These are phyloP conservation scores for Solanum chaucha DNA, from an alignment of 257 asterid genomes.

Conservation along the genomic window DNA sequence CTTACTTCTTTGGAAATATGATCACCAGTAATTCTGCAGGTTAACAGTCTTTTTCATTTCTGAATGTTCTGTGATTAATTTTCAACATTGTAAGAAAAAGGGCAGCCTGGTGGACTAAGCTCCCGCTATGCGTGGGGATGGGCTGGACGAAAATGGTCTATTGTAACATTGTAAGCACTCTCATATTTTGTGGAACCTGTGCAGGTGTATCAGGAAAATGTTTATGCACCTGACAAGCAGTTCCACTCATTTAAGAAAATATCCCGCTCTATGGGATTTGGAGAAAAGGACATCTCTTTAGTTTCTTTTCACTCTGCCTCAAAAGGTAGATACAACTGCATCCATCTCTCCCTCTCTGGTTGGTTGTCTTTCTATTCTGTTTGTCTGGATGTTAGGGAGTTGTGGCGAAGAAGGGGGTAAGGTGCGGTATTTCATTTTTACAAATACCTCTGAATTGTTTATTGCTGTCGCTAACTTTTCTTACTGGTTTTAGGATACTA, in stretches of 20 bases:
- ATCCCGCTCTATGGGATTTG: slow-evolving; percentile 69
- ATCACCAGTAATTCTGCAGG: not conserved
- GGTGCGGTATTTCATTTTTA: not conserved
- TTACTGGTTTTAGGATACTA: slow-evolving; percentile 48
- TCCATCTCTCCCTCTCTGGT: not conserved
- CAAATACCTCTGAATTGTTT: not conserved
- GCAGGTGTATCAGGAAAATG: slow-evolving; percentile 90
- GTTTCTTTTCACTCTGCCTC: slow-evolving; percentile 97
- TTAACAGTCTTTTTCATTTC: not conserved
- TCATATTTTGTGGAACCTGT: not conserved
- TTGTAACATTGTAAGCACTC: not conserved
- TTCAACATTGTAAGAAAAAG: not conserved
- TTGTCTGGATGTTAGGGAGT: not conserved
- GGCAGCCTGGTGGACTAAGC: not conserved
- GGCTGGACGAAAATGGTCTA: not conserved
- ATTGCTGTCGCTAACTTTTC: not conserved
- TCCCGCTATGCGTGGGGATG: not conserved
- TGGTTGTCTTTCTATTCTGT: not conserved
- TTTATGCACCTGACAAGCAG: slow-evolving; percentile 80
- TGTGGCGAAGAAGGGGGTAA: not conserved
- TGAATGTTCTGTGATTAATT: not conserved
- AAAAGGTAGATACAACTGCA: slow-evolving; percentile 39
- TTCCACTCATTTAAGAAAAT: slow-evolving; percentile 90
- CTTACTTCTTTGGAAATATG: not conserved
- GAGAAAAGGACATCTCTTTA: slow-evolving; percentile 68